phyloP scores from a whole-genome alignment of 2,329 filamentous ascomycete genomes.

The Drechslerella dactyloides region DNA sequence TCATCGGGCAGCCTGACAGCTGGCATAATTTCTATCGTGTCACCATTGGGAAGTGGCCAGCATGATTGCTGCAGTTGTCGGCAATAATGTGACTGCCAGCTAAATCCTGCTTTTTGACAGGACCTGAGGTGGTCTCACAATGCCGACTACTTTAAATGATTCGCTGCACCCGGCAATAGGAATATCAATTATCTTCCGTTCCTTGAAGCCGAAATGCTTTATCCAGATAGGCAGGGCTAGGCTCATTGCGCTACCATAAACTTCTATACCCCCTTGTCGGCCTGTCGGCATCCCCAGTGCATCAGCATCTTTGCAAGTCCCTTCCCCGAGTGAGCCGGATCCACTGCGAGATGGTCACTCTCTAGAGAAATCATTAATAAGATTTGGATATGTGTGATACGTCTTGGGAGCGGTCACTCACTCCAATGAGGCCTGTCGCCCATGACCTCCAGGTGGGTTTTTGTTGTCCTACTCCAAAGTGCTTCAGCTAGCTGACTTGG shows the following conservation, averaged over 20 bases:
- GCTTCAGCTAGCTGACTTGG: background rate
- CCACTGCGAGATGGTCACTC: slow-evolving; percentile 8
- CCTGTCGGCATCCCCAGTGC: slow-evolving; percentile 10
- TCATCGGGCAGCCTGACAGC: too few relatives aligned
- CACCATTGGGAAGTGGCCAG: too few relatives aligned
- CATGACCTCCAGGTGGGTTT: slow-evolving; percentile 1
- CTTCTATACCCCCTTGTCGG: background rate
- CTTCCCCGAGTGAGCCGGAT: background rate
- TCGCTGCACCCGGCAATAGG: too few relatives aligned
- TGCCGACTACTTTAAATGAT: too few relatives aligned
- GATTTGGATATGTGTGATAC: background rate
- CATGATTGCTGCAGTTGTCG: too few relatives aligned
- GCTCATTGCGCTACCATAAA: background rate
- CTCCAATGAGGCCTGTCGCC: slow-evolving; percentile 14
- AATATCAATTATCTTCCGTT: too few relatives aligned
- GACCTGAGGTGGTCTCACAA: too few relatives aligned
- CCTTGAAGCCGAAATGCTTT: too few relatives aligned
- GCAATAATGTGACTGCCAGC: too few relatives aligned
- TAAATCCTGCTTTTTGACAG: too few relatives aligned
- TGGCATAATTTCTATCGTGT: too few relatives aligned
- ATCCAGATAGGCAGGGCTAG: background rate
- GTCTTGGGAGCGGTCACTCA: slow-evolving; percentile 7
- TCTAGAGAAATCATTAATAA: background rate
- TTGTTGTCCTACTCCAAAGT: background rate
- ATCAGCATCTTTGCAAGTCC: slow-evolving; percentile 11